phyloP scores from a whole-genome alignment of 2,329 filamentous ascomycete genomes.

The Chaetomium strumarium region DNA sequence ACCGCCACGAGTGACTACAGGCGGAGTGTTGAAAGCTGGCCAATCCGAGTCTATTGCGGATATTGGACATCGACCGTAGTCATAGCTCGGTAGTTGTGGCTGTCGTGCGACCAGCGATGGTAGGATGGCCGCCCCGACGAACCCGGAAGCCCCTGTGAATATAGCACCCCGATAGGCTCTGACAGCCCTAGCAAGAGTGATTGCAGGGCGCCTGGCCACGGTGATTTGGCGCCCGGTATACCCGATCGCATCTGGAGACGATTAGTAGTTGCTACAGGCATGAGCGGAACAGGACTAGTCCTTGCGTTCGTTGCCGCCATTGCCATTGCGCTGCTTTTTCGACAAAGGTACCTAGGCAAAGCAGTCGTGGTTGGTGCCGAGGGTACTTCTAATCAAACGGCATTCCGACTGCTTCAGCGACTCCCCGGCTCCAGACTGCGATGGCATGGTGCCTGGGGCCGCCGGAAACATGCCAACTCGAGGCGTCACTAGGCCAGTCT shows the following conservation, averaged over 20 bases:
- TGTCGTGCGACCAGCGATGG: not conserved
- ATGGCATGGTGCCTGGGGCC: not conserved
- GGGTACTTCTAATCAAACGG: too few species aligned
- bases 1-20: not conserved
- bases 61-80: not conserved
- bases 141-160: not conserved
- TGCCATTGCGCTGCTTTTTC: not conserved
- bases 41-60: not conserved
- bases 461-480: not conserved
- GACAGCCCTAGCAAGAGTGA: not conserved
- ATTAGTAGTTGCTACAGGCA: not conserved
- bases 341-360: not conserved
- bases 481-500: not conserved
- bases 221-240: not conserved
- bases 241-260: not conserved
- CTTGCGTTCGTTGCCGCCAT: not conserved
- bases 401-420: too few species aligned
- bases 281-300: not conserved
- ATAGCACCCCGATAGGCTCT: not conserved
- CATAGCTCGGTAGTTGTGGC: not conserved
- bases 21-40: not conserved
- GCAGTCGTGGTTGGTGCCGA: too few species aligned
- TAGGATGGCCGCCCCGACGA: not conserved
- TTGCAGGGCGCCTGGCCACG: not conserved
- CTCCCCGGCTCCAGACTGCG: not conserved